Percentiles rank a stretch among this genome's conserved stretches.
Evolutionary conservation across 2,329 filamentous ascomycete genomes (phyloP).

Genomic region (Arachnomyces sp.): DNA sequence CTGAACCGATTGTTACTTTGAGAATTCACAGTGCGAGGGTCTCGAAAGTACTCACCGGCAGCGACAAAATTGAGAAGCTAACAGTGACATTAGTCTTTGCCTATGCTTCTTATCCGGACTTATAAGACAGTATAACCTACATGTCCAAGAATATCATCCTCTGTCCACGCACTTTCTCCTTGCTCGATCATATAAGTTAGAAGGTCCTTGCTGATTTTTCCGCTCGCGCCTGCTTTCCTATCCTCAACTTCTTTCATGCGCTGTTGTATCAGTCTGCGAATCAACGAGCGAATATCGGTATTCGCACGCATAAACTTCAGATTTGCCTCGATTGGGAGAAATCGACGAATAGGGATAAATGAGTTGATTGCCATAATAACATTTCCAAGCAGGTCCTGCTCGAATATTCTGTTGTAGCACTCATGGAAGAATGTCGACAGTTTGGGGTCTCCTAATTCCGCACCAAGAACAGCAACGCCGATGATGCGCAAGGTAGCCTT

Average conservation of each 20-base stretch:
- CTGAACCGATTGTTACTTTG: slow-evolving; percentile 39
- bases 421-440: slow-evolving; percentile 12
- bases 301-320: slow-evolving; percentile 29
- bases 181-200: slow-evolving; percentile 29
- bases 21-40: slow-evolving; percentile 19
- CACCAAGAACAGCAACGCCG: slow-evolving; percentile 11
- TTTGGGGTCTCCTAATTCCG: slow-evolving; percentile 20
- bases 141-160: slow-evolving; percentile 33
- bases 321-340: slow-evolving; percentile 36
- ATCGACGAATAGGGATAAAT: slow-evolving; percentile 18
- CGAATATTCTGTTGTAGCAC: slow-evolving; percentile 17
- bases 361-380: slow-evolving; percentile 16
- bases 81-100: not conserved
- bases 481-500: slow-evolving; percentile 13
- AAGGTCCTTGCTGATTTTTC: slow-evolving; percentile 11
- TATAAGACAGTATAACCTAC: slow-evolving; percentile 11
- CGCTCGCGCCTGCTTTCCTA: slow-evolving; percentile 6
- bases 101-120: not conserved
- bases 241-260: slow-evolving; percentile 22
- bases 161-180: slow-evolving; percentile 32
- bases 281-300: slow-evolving; percentile 25
- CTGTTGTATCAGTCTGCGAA: slow-evolving; percentile 25
- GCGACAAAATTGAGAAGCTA: slow-evolving; percentile 2
- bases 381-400: slow-evolving; percentile 11
- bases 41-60: not conserved